These are phyloP conservation scores for Kuraishia capsulata DNA, from an alignment of 805 yeast species.

Conservation along the genomic window DNA sequence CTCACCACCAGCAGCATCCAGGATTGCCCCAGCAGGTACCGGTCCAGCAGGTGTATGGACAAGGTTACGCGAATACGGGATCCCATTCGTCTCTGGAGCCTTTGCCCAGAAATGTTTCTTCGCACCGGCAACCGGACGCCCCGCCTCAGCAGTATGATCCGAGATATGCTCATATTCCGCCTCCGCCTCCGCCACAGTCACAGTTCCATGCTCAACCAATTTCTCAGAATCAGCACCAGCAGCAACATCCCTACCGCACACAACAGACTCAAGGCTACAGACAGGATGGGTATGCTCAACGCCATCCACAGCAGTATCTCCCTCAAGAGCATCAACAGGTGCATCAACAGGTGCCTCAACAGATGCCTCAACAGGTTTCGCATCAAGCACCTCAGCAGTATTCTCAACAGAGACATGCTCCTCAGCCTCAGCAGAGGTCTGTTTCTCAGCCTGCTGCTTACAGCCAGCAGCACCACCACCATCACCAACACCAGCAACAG, in stretches of 20 bases:
- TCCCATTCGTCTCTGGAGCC: neutral
- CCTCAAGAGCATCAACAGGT: constrained; percentile 4
- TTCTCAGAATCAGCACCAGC: constrained; percentile 6
- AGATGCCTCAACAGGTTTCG: constrained; percentile 3
- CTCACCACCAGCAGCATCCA: neutral
- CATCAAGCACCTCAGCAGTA: constrained; percentile 6
- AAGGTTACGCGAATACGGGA: neutral
- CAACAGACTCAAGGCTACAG: neutral
- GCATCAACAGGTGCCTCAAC: constrained; percentile 1
- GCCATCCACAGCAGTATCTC: constrained; percentile 5
- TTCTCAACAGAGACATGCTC: constrained; percentile 7
- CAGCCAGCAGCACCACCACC: constrained; percentile 5
- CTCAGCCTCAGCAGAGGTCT: constrained; percentile 6
- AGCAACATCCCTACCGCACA: constrained; percentile 4
- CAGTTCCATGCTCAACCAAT: constrained; percentile 1
- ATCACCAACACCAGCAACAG: constrained; percentile 6
- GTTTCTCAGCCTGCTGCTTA: constrained; percentile 1
- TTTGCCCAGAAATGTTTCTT: neutral
- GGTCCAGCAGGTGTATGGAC: neutral
- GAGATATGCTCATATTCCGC: constrained; percentile 5
- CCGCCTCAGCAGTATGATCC: constrained; percentile 2
- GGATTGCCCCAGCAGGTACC: neutral
- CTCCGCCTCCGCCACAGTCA: constrained; percentile 2
- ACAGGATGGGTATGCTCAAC: constrained; percentile 7
- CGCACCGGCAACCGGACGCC: neutral